These are phyloP conservation scores for Coniochaeta pulveracea DNA, from an alignment of 2,329 filamentous ascomycete genomes.

Conservation along the genomic window DNA sequence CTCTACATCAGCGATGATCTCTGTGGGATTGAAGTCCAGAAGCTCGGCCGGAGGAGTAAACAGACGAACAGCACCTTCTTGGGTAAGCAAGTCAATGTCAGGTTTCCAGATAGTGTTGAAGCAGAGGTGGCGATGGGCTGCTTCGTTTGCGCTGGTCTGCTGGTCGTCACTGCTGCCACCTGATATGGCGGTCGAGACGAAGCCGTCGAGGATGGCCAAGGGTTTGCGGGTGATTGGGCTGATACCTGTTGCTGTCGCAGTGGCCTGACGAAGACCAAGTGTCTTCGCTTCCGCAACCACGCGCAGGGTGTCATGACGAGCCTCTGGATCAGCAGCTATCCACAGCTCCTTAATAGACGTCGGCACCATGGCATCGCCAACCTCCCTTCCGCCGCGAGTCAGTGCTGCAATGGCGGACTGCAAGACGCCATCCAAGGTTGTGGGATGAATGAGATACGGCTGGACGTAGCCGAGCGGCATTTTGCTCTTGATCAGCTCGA, in stretches of 20 bases:
- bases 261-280: neutral
- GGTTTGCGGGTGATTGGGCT: neutral
- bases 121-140: neutral
- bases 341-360: constrained; percentile 1
- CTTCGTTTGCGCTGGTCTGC: neutral
- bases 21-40: neutral
- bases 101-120: neutral
- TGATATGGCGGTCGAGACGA: neutral
- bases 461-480: constrained; percentile 1
- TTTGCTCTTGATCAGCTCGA: neutral
- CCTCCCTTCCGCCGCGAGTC: neutral
- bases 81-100: neutral
- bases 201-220: neutral
- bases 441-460: neutral
- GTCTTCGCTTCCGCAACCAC: neutral
- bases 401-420: neutral
- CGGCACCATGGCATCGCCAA: constrained; percentile 1
- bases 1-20: neutral
- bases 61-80: neutral
- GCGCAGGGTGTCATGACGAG: neutral
- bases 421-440: constrained; percentile 1
- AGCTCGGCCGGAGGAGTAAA: neutral
- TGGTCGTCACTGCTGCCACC: no score
- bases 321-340: neutral
- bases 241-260: neutral